These are phyloP conservation scores for Chaetomium fimeti DNA, from an alignment of 495 filamentous ascomycete genomes.

Conservation along the genomic window DNA sequence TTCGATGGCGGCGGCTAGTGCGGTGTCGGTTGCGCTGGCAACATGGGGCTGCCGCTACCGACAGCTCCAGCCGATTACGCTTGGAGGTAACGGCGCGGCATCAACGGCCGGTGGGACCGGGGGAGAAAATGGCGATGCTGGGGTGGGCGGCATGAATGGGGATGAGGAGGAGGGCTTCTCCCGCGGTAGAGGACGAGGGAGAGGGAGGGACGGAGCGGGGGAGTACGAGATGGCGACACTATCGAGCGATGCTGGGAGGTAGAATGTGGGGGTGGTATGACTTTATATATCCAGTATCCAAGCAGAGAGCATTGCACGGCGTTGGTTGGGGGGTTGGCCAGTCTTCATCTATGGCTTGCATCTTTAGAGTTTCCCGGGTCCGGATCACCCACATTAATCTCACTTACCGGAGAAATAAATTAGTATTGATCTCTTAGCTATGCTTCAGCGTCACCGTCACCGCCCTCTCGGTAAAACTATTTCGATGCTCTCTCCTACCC, in stretches of 20 bases:
- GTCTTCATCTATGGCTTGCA: background rate
- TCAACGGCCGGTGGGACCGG: slow-evolving; percentile 18
- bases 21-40: slow-evolving; percentile 67
- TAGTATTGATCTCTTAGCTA: too few species aligned
- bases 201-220: slow-evolving; percentile 22
- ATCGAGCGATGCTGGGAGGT: slow-evolving; percentile 1
- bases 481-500: too few species aligned
- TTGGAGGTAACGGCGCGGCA: slow-evolving; percentile 58
- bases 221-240: slow-evolving; percentile 24
- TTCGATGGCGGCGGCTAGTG: slow-evolving; percentile 66
- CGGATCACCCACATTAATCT: background rate
- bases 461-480: too few species aligned
- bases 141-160: slow-evolving; percentile 33
- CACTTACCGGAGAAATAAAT: too few species aligned
- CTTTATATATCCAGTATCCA: background rate
- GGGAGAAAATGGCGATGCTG: slow-evolving; percentile 25
- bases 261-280: background rate
- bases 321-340: background rate
- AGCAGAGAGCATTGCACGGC: background rate
- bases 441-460: background rate
- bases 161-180: slow-evolving; percentile 24
- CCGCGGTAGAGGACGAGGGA: slow-evolving; percentile 15
- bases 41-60: slow-evolving; percentile 90
- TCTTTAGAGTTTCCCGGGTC: background rate
- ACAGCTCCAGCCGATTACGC: slow-evolving; percentile 83